Evolutionary conservation across 2,329 filamentous ascomycete species (phyloP).

Genomic region (Graphilbum sp.): DNA sequence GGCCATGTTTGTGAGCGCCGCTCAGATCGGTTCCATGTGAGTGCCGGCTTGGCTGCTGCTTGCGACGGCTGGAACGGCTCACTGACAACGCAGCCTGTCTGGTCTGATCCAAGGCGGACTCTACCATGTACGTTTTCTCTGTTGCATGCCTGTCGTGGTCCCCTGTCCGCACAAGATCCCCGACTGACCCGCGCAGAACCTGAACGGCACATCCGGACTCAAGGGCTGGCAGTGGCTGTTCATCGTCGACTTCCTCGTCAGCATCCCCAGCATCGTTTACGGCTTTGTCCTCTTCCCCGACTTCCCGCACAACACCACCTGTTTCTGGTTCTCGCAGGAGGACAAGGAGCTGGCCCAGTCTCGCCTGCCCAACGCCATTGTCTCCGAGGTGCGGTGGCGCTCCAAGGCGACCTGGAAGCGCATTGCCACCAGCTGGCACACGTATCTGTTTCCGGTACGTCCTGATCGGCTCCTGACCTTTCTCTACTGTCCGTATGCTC

Average conservation of each 20-base stretch:
- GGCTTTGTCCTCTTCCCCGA: slow-evolving; percentile 5
- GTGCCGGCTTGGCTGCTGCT: not conserved
- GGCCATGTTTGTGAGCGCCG: not conserved
- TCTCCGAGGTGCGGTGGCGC: slow-evolving; percentile 27
- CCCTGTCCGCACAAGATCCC: no score
- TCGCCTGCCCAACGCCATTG: slow-evolving; percentile 19
- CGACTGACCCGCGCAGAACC: no score
- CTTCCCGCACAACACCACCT: slow-evolving; percentile 12
- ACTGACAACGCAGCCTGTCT: not conserved
- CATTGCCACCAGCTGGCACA: slow-evolving; percentile 25
- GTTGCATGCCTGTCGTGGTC: no score
- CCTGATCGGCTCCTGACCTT: slow-evolving; percentile 43
- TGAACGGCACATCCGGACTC: slow-evolving; percentile 4
- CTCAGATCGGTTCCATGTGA: not conserved
- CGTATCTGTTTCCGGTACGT: not conserved
- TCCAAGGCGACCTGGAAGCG: slow-evolving; percentile 28
- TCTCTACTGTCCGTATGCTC: no score
- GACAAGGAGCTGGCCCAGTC: slow-evolving; percentile 20
- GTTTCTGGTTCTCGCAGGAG: slow-evolving; percentile 25
- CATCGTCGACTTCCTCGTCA: slow-evolving; percentile 5
- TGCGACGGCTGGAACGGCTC: no score
- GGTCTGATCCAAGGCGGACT: not conserved
- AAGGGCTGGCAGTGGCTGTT: slow-evolving; percentile 7
- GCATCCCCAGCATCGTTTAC: slow-evolving; percentile 1
- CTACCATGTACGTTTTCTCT: not conserved